Conservation (phyloP, 495 filamentous ascomycete genomes). For the Entonaema liquescens region DNA sequence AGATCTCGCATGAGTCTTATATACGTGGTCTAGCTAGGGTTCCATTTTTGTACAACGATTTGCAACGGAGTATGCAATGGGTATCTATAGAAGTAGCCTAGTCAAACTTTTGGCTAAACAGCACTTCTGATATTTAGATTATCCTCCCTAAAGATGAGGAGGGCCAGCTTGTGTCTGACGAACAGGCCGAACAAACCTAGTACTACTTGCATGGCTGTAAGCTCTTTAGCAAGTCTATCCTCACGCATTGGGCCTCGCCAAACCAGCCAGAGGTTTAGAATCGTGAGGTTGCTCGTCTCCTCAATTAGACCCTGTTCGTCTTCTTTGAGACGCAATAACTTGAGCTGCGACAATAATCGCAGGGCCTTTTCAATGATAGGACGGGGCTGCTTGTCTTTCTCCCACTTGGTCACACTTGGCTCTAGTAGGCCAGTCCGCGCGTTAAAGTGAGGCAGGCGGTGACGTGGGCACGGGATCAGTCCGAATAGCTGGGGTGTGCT, state of each 20-base stretch:
- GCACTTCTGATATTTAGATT: conserved; percentile 63
- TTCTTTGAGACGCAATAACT: conserved; percentile 68
- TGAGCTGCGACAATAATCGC: conserved; percentile 69
- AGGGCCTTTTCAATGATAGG: conserved; percentile 66
- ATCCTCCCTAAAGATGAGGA: conserved; percentile 86
- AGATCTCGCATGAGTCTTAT: conserved; percentile 19
- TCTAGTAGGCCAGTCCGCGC: conserved; percentile 82
- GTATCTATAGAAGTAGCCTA: conserved; percentile 26
- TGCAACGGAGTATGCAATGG: conserved; percentile 7
- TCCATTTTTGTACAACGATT: conserved; percentile 32
- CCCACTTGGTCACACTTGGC: conserved; percentile 82
- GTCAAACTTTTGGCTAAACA: conserved; percentile 27
- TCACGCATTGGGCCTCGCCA: conserved; percentile 94
- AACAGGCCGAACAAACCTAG: conserved; percentile 84
- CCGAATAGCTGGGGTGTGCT: conserved; percentile 90
- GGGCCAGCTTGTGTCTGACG: conserved; percentile 82
- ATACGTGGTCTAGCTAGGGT: conserved; percentile 5
- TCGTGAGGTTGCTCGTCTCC: conserved; percentile 88
- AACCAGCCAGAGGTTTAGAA: conserved; percentile 94
- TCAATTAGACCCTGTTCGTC: conserved; percentile 74
- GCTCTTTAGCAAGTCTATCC: conserved; percentile 78
- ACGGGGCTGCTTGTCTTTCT: conserved; percentile 68
- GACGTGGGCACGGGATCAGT: conserved; percentile 88
- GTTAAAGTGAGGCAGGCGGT: conserved; percentile 90
- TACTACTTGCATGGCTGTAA: conserved; percentile 75